Percentiles rank a stretch among this genome's conserved stretches.
Evolutionary conservation across 2,329 filamentous ascomycete species (phyloP).

Genomic region (Colletotrichum salicis): DNA sequence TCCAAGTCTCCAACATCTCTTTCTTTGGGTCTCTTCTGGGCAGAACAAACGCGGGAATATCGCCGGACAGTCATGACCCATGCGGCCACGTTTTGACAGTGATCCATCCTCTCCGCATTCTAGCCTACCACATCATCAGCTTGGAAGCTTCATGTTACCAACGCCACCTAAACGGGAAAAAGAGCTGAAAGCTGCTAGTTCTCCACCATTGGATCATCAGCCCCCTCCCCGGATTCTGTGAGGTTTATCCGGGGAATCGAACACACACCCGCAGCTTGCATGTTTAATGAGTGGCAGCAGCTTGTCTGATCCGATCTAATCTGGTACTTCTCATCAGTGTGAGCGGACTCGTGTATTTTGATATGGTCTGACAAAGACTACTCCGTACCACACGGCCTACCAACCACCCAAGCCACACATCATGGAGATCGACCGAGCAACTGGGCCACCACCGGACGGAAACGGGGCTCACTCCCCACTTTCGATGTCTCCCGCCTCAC

Average conservation of each 20-base stretch:
- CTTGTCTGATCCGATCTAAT: conserved; percentile 2
- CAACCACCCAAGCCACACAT: not conserved
- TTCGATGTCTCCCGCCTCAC: conserved; percentile 15
- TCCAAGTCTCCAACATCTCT: not conserved
- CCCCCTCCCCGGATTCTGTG: not conserved
- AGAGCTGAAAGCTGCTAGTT: not conserved
- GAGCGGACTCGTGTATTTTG: too few relatives aligned
- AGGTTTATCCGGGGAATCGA: not conserved
- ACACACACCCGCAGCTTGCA: not conserved
- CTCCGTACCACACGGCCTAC: too few relatives aligned
- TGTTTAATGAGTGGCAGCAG: not conserved
- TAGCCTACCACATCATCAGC: not conserved
- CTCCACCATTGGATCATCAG: not conserved
- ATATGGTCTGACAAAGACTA: too few relatives aligned
- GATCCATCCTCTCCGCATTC: not conserved
- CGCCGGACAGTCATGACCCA: not conserved
- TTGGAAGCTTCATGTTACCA: not conserved
- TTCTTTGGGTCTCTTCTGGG: not conserved
- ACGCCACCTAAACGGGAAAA: not conserved
- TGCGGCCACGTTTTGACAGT: not conserved
- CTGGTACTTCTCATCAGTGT: not conserved
- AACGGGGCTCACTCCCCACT: conserved; percentile 10
- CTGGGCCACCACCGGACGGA: not conserved
- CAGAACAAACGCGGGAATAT: not conserved
- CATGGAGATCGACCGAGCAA: conserved; percentile 27